Conservation (phyloP, 768 basidiomycete genomes). For the Boletus bicolor region DNA sequence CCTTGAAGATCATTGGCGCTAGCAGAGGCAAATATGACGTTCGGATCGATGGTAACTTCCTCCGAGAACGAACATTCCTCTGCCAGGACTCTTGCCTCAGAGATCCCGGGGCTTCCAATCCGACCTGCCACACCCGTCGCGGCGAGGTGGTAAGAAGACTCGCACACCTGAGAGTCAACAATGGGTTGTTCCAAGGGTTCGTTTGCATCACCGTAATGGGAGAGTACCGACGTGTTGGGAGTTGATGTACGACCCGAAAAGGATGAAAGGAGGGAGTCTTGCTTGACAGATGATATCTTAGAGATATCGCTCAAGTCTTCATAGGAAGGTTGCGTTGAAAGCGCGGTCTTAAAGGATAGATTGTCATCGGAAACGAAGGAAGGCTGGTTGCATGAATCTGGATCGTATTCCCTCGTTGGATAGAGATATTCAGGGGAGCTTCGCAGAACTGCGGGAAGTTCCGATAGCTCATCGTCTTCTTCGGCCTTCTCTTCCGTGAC, state of each 20-base stretch:
- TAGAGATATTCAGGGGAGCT: slow-evolving; percentile 3
- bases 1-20: background rate
- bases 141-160: background rate
- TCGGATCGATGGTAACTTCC: background rate
- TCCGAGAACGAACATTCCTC: background rate
- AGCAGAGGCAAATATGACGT: background rate
- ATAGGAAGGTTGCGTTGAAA: slow-evolving; percentile 23
- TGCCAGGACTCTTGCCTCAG: background rate
- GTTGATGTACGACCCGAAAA: slow-evolving; percentile 19
- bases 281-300: slow-evolving; percentile 15
- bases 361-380: slow-evolving; percentile 21
- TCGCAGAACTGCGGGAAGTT: background rate
- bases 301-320: slow-evolving; percentile 19
- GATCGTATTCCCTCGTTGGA: slow-evolving; percentile 6
- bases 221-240: slow-evolving; percentile 24
- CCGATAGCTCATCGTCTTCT: background rate
- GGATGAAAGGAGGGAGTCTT: slow-evolving; percentile 17
- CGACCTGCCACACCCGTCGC: background rate
- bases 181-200: slow-evolving; percentile 2
- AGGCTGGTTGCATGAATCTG: slow-evolving; percentile 12
- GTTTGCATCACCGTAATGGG: slow-evolving; percentile 15
- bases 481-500: background rate
- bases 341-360: slow-evolving; percentile 23
- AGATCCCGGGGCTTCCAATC: background rate
- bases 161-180: background rate